Conservation (phyloP, 2,329 filamentous ascomycete genomes). For the Calonectria montana region DNA sequence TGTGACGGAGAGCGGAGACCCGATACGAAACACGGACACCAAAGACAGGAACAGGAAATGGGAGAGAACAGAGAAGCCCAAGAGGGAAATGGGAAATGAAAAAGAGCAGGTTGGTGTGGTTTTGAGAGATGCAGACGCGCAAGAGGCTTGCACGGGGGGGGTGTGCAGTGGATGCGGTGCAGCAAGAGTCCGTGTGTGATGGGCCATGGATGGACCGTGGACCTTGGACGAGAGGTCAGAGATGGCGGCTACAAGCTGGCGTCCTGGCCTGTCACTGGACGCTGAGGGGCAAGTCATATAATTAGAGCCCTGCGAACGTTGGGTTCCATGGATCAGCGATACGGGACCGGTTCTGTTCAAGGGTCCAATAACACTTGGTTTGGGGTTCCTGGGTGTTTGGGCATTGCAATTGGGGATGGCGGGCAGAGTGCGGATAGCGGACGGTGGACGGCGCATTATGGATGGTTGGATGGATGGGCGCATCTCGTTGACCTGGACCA, state of each 20-base stretch:
- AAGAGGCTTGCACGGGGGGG: constrained; percentile 28
- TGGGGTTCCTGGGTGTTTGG: constrained; percentile 12
- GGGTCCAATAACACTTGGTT: constrained; percentile 24
- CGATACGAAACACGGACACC: constrained; percentile 23
- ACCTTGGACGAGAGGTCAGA: constrained; percentile 49
- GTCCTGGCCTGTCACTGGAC: constrained; percentile 57
- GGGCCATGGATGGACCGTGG: constrained; percentile 40
- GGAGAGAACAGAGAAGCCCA: constrained; percentile 39
- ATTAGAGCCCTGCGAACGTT: constrained; percentile 53
- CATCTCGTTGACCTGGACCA: constrained; percentile 26
- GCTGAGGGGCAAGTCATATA: constrained; percentile 52
- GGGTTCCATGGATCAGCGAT: constrained; percentile 45
- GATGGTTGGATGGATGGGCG: constrained; percentile 24
- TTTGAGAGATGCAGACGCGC: constrained; percentile 39
- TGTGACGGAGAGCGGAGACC: constrained; percentile 27
- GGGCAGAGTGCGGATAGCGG: constrained; percentile 33
- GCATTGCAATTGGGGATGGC: constrained; percentile 25
- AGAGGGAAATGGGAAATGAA: constrained; percentile 39
- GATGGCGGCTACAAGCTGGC: constrained; percentile 56
- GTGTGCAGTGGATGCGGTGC: constrained; percentile 34
- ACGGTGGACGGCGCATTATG: constrained; percentile 34
- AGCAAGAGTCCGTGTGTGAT: constrained; percentile 48
- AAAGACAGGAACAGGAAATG: constrained; percentile 31
- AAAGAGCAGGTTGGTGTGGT: constrained; percentile 43
- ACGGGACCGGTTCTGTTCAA: constrained; percentile 40